Conservation (phyloP, 148 eudicot species). For the Salicornia ramosissima region DNA sequence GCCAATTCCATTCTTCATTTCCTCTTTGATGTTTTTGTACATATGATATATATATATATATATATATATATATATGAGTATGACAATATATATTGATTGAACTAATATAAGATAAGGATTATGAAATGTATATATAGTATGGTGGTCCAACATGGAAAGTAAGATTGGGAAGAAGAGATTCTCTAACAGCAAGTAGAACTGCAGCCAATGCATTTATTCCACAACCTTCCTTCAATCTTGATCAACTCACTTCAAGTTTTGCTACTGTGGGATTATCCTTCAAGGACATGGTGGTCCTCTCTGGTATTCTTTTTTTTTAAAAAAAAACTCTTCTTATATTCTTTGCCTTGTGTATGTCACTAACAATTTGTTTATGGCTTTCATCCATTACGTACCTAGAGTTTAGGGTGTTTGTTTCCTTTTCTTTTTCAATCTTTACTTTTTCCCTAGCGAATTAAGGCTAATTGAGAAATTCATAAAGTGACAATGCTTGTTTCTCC, state of each 20-base stretch:
- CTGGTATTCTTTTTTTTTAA: constrained; percentile 27
- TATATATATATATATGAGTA: too few species aligned
- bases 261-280: constrained; percentile 30
- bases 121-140: constrained; percentile 18
- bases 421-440: too few species aligned
- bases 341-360: background rate
- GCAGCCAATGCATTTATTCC: constrained; percentile 36
- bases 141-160: constrained; percentile 49
- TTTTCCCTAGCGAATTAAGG: too few species aligned
- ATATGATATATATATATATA: too few species aligned
- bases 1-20: too few species aligned
- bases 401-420: too few species aligned
- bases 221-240: constrained; percentile 16
- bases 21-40: too few species aligned
- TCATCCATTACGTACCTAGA: too few species aligned
- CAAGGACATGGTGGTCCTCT: constrained; percentile 46
- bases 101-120: background rate
- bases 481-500: too few species aligned
- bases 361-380: too few species aligned
- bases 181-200: constrained; percentile 34
- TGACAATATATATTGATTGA: too few species aligned
- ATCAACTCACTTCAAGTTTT: constrained; percentile 5
- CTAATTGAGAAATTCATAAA: too few species aligned
- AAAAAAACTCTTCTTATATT: background rate
- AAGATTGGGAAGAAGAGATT: constrained; percentile 46